Base-by-base conservation (phyloP, 129 eudicot genomes). In the Lonicera japonica region DNA sequence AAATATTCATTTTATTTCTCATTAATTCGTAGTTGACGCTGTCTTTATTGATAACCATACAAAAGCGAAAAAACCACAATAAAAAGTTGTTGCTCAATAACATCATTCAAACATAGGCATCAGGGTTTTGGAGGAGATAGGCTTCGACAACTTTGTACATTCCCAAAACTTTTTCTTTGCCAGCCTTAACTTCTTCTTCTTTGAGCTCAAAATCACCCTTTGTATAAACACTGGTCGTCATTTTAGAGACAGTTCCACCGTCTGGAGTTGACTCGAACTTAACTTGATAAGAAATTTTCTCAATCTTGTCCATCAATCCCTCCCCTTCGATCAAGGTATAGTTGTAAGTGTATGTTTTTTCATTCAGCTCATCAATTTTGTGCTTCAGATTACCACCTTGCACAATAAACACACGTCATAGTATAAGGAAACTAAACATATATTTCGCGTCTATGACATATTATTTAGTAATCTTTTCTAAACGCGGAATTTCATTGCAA, bases 81-180 rank as follows among this genome's bases (percentile, higher is more conserved):
- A n/a, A n/a, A n/a, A n/a, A n/a, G n/a, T n/a, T n/a, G n/a, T n/a
- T n/a, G n/a, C n/a, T n/a, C n/a, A n/a, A n/a, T n/a, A n/a, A n/a
- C n/a, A n/a, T n/a, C n/a, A n/a, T n/a, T 29, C 6, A 76, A 54
- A 43, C 75, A 59, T 69, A 69, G 58, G 80, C 71, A 51, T 58
- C 58, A 17, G 80, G 80, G 63, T 75, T 76, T 12, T 65, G 58
- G 59, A 65, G 72, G 40, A 76, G 76, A 61, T 76, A 70, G 20
- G 73, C 73, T 76, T 76, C 77, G 43, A 76, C 77, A 76, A 70
- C 77, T 65, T 66, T 76, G 73, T 70, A 76, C 69, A 76, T 74
- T 40, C 70, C 81, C 34, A 70, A 14, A 4, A 66, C 77, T 36
- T 70, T 66, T 46, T 70, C 77, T 66, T 65, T 76, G 5, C 77